phyloP scores from a whole-genome alignment of 2,329 filamentous ascomycete genomes.

The Sphaerulina musiva region DNA sequence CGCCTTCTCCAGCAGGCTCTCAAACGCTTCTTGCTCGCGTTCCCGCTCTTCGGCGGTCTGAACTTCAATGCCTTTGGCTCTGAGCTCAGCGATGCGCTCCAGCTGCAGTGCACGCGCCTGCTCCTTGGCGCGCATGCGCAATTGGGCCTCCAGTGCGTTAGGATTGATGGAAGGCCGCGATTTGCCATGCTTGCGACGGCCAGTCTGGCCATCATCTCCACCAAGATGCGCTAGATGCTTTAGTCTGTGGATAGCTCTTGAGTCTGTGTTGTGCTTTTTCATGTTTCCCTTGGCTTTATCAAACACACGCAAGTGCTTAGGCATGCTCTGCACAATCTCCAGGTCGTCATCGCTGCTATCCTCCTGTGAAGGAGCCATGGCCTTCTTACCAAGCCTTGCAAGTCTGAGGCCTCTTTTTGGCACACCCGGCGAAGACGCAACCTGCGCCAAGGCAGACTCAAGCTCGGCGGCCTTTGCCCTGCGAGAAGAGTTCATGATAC shows the following conservation, averaged over 20 bases:
- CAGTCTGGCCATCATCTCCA: constrained; percentile 44
- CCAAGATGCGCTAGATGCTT: constrained; percentile 33
- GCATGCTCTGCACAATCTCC: constrained; percentile 51
- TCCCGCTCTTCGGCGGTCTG: constrained; percentile 83
- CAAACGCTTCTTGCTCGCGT: constrained; percentile 72
- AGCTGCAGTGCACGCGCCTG: constrained; percentile 75
- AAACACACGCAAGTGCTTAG: constrained; percentile 28
- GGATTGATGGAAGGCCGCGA: constrained; percentile 56
- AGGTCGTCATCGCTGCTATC: constrained; percentile 51
- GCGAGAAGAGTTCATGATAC: constrained; percentile 29
- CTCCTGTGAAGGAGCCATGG: constrained; percentile 13
- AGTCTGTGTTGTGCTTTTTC: constrained; percentile 23
- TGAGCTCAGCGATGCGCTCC: constrained; percentile 68
- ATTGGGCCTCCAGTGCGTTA: constrained; percentile 59
- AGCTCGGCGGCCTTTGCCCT: not conserved
- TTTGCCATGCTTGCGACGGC: constrained; percentile 51
- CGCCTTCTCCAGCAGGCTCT: constrained; percentile 81
- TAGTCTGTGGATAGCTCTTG: constrained; percentile 31
- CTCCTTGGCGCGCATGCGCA: constrained; percentile 66
- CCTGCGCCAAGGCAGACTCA: not conserved
- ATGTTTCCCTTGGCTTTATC: constrained; percentile 34
- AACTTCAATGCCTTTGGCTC: constrained; percentile 70
- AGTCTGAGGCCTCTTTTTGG: constrained; percentile 25
- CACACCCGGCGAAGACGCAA: not conserved
- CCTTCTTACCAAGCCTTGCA: constrained; percentile 33